Evolutionary conservation across 1,284 basidiomycete species (phyloP).

Genomic region (Rhizopogon parksii): DNA sequence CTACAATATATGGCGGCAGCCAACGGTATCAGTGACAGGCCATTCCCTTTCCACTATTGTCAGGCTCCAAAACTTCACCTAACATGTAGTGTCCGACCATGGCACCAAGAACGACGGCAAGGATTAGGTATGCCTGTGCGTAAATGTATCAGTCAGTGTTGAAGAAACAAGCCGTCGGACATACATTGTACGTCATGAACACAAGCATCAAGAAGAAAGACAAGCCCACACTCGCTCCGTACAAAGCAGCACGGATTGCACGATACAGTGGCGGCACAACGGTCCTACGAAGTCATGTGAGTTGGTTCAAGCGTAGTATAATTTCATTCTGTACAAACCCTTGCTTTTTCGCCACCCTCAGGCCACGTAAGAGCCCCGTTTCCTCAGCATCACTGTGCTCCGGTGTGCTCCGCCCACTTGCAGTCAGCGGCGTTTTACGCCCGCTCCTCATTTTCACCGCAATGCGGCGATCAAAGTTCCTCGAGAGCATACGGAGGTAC

Average conservation of each 20-base stretch:
- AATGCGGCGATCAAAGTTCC: slow-evolving; percentile 50
- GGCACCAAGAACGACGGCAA: slow-evolving; percentile 67
- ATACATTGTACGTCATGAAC: slow-evolving; percentile 83
- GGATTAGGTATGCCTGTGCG: slow-evolving; percentile 67
- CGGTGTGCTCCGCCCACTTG: slow-evolving; percentile 39
- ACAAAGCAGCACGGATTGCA: slow-evolving; percentile 52
- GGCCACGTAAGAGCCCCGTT: slow-evolving; percentile 47
- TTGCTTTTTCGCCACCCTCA: slow-evolving; percentile 28
- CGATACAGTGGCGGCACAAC: slow-evolving; percentile 47
- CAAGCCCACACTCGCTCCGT: slow-evolving; percentile 60
- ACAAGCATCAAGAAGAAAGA: slow-evolving; percentile 86
- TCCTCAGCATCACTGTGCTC: slow-evolving; percentile 39
- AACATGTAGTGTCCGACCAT: slow-evolving; percentile 69
- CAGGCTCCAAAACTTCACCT: slow-evolving; percentile 49
- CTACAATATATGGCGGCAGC: not conserved
- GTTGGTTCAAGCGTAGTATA: not conserved
- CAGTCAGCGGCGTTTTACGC: slow-evolving; percentile 29
- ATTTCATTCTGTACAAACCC: slow-evolving; percentile 33
- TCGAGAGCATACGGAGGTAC: slow-evolving; percentile 60
- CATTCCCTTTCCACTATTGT: slow-evolving; percentile 52
- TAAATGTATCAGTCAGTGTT: slow-evolving; percentile 2
- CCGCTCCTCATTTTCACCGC: slow-evolving; percentile 45
- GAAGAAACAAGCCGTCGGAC: slow-evolving; percentile 13
- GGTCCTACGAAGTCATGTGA: slow-evolving; percentile 27
- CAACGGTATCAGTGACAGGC: slow-evolving; percentile 38